phyloP scores from a whole-genome alignment of 495 filamentous ascomycete species.

The Penicillium canariense region DNA sequence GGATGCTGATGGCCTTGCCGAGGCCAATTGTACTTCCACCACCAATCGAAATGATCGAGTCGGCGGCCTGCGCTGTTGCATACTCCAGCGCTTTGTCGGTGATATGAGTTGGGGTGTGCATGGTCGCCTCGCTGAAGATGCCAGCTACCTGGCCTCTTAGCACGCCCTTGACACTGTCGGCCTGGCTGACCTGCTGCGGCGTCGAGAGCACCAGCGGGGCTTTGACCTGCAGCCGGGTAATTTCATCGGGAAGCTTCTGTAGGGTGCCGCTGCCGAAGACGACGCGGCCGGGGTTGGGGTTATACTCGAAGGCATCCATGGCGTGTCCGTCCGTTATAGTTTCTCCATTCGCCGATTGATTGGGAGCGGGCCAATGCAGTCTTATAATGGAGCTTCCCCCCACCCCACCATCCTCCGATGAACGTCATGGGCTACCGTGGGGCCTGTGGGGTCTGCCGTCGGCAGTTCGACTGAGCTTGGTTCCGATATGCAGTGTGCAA shows the following conservation, averaged over 20 bases:
- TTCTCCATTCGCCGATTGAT: neutral
- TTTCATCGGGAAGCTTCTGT: constrained; percentile 58
- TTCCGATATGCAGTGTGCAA: constrained; percentile 13
- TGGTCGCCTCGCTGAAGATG: constrained; percentile 61
- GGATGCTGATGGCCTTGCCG: constrained; percentile 64
- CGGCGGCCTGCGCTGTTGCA: constrained; percentile 46
- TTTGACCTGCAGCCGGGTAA: constrained; percentile 52
- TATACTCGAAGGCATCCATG: constrained; percentile 64
- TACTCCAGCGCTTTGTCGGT: constrained; percentile 60
- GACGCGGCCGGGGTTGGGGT: constrained; percentile 55
- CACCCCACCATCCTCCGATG: constrained; percentile 28
- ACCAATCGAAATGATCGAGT: constrained; percentile 59
- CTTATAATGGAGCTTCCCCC: constrained; percentile 29
- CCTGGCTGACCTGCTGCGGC: constrained; percentile 53
- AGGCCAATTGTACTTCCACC: constrained; percentile 66
- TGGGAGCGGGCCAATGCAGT: constrained; percentile 14
- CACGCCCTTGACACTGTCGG: constrained; percentile 47
- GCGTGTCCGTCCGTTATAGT: neutral
- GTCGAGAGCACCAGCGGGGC: constrained; percentile 60
- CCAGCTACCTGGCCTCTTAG: constrained; percentile 53
- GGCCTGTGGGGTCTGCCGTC: constrained; percentile 24
- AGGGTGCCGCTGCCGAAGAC: constrained; percentile 63
- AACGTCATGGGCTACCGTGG: constrained; percentile 30
- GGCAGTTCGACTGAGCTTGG: constrained; percentile 24
- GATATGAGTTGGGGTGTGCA: constrained; percentile 65